These are phyloP conservation scores for Moniliella sp. DNA, from an alignment of 1,284 basidiomycete species.

Conservation along the genomic window DNA sequence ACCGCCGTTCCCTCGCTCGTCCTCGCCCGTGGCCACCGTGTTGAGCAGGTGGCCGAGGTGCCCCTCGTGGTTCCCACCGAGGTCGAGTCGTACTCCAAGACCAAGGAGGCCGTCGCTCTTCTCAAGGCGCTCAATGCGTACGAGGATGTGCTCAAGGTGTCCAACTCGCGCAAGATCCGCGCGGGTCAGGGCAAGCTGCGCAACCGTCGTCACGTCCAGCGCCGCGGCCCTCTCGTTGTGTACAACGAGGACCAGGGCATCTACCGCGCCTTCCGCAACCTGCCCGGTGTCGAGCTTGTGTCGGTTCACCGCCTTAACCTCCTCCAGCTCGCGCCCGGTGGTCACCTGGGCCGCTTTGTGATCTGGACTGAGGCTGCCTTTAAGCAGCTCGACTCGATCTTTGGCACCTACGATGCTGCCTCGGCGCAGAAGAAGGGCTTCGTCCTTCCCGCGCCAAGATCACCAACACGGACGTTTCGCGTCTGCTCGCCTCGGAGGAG, in stretches of 20 bases:
- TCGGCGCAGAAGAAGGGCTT: constrained; percentile 66
- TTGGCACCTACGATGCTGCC: constrained; percentile 69
- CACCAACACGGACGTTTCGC: constrained; percentile 82
- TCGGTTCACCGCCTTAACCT: constrained; percentile 87
- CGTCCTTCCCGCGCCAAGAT: constrained; percentile 52
- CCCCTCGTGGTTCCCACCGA: constrained; percentile 68
- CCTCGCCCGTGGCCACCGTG: constrained; percentile 93
- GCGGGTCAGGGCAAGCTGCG: constrained; percentile 94
- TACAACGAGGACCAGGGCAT: constrained; percentile 96
- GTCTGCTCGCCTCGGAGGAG: constrained; percentile 62
- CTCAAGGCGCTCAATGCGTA: constrained; percentile 66
- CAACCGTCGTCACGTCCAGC: constrained; percentile 86
- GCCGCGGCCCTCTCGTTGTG: constrained; percentile 87
- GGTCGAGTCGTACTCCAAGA: constrained; percentile 76
- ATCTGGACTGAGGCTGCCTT: constrained; percentile 98
- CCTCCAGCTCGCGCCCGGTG: constrained; percentile 96
- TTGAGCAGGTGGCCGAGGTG: constrained; percentile 89
- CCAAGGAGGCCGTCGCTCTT: constrained; percentile 85
- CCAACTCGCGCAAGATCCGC: constrained; percentile 86
- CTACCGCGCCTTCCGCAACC: constrained; percentile 91
- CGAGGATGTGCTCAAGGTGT: constrained; percentile 81
- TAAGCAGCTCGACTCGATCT: constrained; percentile 74
- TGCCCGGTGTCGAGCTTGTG: constrained; percentile 92
- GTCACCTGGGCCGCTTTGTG: constrained; percentile 91
- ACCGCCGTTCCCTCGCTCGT: constrained; percentile 94